Percentiles rank a stretch among this genome's conserved stretches.
These are phyloP conservation scores for Clonostachys rosea DNA, from an alignment of 2,329 filamentous ascomycete genomes.

Conservation along the genomic window DNA sequence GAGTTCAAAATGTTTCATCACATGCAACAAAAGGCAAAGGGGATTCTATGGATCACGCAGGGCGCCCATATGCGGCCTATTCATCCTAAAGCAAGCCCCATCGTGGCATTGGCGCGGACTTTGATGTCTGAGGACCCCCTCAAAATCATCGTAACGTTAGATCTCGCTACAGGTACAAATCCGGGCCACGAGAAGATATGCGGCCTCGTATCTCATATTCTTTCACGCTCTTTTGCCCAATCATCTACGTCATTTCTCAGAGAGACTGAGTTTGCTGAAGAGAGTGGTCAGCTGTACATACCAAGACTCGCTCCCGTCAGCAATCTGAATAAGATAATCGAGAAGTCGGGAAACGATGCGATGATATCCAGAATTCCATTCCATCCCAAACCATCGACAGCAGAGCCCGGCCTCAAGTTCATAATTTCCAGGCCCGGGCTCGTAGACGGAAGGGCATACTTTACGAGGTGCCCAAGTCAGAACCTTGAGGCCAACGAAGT, in stretches of 20 bases:
- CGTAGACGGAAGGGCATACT: slow-evolving; percentile 14
- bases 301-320: slow-evolving; percentile 36
- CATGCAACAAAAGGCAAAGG: slow-evolving; percentile 26
- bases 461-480: slow-evolving; percentile 7
- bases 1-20: slow-evolving; percentile 34
- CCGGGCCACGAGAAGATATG: slow-evolving; percentile 8
- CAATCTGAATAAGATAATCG: slow-evolving; percentile 37
- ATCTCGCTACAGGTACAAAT: slow-evolving; percentile 20
- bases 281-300: slow-evolving; percentile 28
- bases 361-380: slow-evolving; percentile 11
- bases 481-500: slow-evolving; percentile 24
- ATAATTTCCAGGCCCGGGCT: slow-evolving; percentile 16
- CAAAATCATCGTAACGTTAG: slow-evolving; percentile 36
- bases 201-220: slow-evolving; percentile 14
- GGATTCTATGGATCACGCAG: slow-evolving; percentile 42
- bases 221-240: slow-evolving; percentile 13
- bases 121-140: slow-evolving; percentile 43
- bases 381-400: slow-evolving; percentile 2
- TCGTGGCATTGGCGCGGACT: slow-evolving; percentile 40
- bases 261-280: slow-evolving; percentile 39
- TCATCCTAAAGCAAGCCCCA: slow-evolving; percentile 28
- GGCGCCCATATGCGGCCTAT: slow-evolving; percentile 28
- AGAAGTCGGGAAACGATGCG: slow-evolving; percentile 15
- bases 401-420: slow-evolving; percentile 10
- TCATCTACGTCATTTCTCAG: slow-evolving; percentile 5